These are phyloP conservation scores for Hypoxylon intermedium DNA, from an alignment of 495 filamentous ascomycete species.

Conservation along the genomic window DNA sequence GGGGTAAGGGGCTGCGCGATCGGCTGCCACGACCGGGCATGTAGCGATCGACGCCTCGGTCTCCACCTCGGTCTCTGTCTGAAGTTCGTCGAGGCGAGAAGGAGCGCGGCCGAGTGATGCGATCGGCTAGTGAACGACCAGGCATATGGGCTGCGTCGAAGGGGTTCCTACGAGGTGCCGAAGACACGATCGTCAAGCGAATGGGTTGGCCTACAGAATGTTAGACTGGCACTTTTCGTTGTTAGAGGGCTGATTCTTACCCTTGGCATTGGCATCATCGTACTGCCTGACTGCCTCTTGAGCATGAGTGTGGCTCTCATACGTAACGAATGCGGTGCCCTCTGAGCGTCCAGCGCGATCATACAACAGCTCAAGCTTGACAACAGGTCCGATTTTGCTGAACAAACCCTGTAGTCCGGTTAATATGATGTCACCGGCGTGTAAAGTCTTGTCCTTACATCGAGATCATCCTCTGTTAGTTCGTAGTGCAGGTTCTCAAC, in stretches of 20 bases:
- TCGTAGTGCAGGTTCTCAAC: constrained; percentile 96
- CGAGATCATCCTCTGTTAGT: constrained; percentile 82
- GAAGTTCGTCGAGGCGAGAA: constrained; percentile 62
- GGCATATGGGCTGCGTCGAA: constrained; percentile 65
- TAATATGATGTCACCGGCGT: constrained; percentile 1
- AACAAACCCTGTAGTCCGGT: constrained; percentile 72
- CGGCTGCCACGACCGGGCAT: constrained; percentile 67
- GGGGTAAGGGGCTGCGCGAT: constrained; percentile 56
- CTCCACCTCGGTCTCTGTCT: constrained; percentile 72
- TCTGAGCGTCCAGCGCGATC: constrained; percentile 91
- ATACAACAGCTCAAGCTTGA: constrained; percentile 75
- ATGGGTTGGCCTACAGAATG: constrained; percentile 73
- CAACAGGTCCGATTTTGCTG: constrained; percentile 74
- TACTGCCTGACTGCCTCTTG: constrained; percentile 77
- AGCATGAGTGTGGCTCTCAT: constrained; percentile 72
- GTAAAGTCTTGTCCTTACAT: constrained; percentile 59
- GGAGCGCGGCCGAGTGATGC: constrained; percentile 67
- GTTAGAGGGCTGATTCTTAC: constrained; percentile 43
- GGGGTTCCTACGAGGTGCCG: constrained; percentile 52
- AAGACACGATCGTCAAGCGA: constrained; percentile 73
- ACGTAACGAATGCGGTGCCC: constrained; percentile 85
- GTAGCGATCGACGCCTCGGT: constrained; percentile 83
- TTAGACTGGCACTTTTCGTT: constrained; percentile 10
- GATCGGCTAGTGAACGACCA: constrained; percentile 73
- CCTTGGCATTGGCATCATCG: constrained; percentile 90